Evolutionary conservation across 140 eudicot genomes (phyloP), one percentile per base, ranked within the genome.

Genomic region (Bidens hawaiensis): DNA sequence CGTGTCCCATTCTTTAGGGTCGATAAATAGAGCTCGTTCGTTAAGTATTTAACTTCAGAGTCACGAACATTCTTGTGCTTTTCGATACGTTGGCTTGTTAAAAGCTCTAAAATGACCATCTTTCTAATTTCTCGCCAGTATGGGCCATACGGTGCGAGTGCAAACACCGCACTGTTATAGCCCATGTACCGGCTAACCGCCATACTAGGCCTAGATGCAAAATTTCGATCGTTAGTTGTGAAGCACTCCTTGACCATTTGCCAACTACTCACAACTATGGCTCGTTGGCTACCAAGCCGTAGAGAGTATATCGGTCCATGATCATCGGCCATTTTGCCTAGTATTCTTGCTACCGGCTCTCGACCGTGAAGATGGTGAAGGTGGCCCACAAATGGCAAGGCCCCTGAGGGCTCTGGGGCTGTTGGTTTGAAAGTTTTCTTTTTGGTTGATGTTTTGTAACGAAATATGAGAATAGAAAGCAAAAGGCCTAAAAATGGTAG

Each of bases 101-200:
- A 67, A 24, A 88, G 79, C 70, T 85, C 75, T 0, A 73, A 65
- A 17, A 81, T 78, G 50, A 72, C 87, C 65, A 82, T 22, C 55
- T 82, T 88, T 21, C 94, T 64, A 0, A 85, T 43, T 10, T 85
- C 81, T 1, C 94, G 88, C 94, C 94, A 88, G 30, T 77, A 88
- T 13, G 84, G 78, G 14, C 96, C 96, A 7, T 85, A 80, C 16
- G 84, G 86, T 5, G 88, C 79, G 1, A 85, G 42, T 4, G 81
- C 81, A 34, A 88, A 85, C 6, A 41, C 63, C 5, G 94, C 88
- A 10, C 40, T 6, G 22, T 75, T 22, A n/a, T 88, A 80, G 36
- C 71, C 79, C 43, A 85, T 41, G 75, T 76, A 70, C 41, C 73
- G 67, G 34, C 67, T 50, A 8, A 70, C 57, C 0, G 88, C 83